Percentiles rank a stretch among this genome's conserved stretches.
Conservation (phyloP, 2,329 filamentous ascomycete genomes). For the Capronia coronata region DNA sequence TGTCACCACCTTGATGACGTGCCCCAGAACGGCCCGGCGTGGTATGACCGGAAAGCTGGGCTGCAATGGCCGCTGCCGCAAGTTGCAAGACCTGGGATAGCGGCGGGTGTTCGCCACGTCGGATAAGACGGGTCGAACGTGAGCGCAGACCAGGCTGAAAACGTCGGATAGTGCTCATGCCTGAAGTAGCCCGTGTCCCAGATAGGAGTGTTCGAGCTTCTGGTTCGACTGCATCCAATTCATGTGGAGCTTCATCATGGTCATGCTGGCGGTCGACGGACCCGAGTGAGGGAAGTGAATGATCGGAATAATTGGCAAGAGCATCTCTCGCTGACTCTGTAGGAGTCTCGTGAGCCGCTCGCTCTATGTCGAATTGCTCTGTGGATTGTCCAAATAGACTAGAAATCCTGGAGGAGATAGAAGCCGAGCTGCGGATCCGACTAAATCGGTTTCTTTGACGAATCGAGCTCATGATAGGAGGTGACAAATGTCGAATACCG, state of each 20-base stretch:
- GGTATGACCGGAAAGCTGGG: slow-evolving; percentile 57
- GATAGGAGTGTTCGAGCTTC: slow-evolving; percentile 32
- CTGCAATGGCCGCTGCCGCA: slow-evolving; percentile 58
- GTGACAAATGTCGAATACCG: slow-evolving; percentile 26
- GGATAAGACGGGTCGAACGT: slow-evolving; percentile 47
- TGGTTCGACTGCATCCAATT: slow-evolving; percentile 40
- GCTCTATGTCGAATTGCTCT: slow-evolving; percentile 27
- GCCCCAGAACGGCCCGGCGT: slow-evolving; percentile 51
- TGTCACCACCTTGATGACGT: slow-evolving; percentile 48
- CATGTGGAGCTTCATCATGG: slow-evolving; percentile 36
- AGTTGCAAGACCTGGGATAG: slow-evolving; percentile 57
- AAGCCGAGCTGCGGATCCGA: slow-evolving; percentile 41
- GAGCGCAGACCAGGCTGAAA: slow-evolving; percentile 44
- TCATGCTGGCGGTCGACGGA: slow-evolving; percentile 39
- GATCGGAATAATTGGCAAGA: slow-evolving; percentile 32
- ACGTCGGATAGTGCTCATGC: slow-evolving; percentile 34
- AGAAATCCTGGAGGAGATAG: slow-evolving; percentile 36
- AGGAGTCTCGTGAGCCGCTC: slow-evolving; percentile 29
- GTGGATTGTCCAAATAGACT: slow-evolving; percentile 40
- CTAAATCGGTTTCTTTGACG: slow-evolving; percentile 33
- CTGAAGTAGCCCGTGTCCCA: slow-evolving; percentile 31
- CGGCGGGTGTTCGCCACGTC: slow-evolving; percentile 56
- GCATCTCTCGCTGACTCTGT: slow-evolving; percentile 31
- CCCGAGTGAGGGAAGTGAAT: slow-evolving; percentile 34
- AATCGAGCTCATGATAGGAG: slow-evolving; percentile 26